Conservation (phyloP, 2,329 filamentous ascomycete species). For the Microsporum audouinii region DNA sequence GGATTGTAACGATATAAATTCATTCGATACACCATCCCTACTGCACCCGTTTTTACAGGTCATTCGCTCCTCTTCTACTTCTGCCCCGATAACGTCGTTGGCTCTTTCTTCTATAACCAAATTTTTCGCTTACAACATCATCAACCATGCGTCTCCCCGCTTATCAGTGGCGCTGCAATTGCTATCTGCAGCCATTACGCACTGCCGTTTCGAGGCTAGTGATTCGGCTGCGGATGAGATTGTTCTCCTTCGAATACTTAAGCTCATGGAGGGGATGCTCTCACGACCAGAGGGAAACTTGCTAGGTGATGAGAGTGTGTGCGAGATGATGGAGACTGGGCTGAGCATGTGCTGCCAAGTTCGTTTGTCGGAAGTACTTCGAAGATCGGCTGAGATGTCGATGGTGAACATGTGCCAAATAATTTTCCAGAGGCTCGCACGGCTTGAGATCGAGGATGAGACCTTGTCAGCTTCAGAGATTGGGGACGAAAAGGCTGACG, state of each 20-base stretch:
- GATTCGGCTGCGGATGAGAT: constrained; percentile 93
- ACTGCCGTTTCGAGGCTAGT: constrained; percentile 94
- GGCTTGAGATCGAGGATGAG: constrained; percentile 60
- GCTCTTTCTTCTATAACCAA: constrained; percentile 90
- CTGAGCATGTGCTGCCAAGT: constrained; percentile 94
- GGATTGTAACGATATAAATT: constrained; percentile 75
- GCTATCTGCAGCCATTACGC: constrained; percentile 85
- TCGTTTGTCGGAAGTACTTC: constrained; percentile 77
- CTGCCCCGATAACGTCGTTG: constrained; percentile 88
- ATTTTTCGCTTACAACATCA: constrained; percentile 89
- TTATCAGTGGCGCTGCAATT: constrained; percentile 89
- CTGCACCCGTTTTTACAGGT: constrained; percentile 93
- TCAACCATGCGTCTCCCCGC: constrained; percentile 71
- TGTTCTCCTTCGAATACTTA: constrained; percentile 83
- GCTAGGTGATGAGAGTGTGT: constrained; percentile 94
- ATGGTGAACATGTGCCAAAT: constrained; percentile 99
- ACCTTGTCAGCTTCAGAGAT: constrained; percentile 53
- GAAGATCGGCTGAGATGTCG: constrained; percentile 83
- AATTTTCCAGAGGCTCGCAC: constrained; percentile 86
- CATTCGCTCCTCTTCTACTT: constrained; percentile 90
- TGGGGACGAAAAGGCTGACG: not conserved
- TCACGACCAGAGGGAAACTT: constrained; percentile 84
- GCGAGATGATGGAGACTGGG: constrained; percentile 98
- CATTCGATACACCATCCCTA: constrained; percentile 79
- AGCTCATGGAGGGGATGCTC: constrained; percentile 97